Conservation (phyloP, 163 green algal species). For the Scenedesmus sp. region DNA sequence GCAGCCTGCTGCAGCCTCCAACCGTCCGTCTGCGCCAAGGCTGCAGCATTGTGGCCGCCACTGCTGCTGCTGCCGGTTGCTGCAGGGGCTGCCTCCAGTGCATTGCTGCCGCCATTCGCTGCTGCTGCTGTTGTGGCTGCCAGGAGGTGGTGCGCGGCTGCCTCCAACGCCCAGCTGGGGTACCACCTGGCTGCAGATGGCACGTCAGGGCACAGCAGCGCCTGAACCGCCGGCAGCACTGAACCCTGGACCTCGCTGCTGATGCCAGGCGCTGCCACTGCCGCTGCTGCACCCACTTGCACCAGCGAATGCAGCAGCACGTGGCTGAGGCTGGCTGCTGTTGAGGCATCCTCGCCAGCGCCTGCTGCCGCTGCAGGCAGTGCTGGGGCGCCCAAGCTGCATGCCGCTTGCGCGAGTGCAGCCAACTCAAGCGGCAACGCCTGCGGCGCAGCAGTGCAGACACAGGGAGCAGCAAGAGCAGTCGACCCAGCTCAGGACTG, state of each 20-base stretch:
- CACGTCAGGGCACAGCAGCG: slow-evolving; percentile 4
- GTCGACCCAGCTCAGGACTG: too few species aligned
- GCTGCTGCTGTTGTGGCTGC: slow-evolving; percentile 25
- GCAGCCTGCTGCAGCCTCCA: slow-evolving; percentile 41
- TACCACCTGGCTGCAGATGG: background rate
- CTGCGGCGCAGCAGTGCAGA: background rate
- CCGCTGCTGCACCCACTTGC: slow-evolving; percentile 4
- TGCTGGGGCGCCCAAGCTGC: background rate
- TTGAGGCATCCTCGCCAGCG: background rate
- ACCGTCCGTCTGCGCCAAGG: background rate
- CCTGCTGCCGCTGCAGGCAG: slow-evolving; percentile 26
- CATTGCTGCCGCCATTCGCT: background rate
- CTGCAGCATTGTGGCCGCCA: background rate
- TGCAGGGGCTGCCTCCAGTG: background rate
- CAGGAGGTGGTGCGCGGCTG: slow-evolving; percentile 46
- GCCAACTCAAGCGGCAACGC: slow-evolving; percentile 16
- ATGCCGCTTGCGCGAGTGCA: slow-evolving; percentile 6
- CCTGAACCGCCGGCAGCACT: slow-evolving; percentile 8
- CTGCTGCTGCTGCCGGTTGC: background rate
- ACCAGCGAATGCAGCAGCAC: slow-evolving; percentile 26
- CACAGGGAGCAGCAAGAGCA: too few species aligned
- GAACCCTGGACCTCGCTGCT: slow-evolving; percentile 1
- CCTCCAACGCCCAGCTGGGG: slow-evolving; percentile 35
- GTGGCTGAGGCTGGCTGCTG: slow-evolving; percentile 5
- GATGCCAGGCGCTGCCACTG: background rate